phyloP scores from a whole-genome alignment of 2,329 filamentous ascomycete species.

The Phaeoacremonium minimum region DNA sequence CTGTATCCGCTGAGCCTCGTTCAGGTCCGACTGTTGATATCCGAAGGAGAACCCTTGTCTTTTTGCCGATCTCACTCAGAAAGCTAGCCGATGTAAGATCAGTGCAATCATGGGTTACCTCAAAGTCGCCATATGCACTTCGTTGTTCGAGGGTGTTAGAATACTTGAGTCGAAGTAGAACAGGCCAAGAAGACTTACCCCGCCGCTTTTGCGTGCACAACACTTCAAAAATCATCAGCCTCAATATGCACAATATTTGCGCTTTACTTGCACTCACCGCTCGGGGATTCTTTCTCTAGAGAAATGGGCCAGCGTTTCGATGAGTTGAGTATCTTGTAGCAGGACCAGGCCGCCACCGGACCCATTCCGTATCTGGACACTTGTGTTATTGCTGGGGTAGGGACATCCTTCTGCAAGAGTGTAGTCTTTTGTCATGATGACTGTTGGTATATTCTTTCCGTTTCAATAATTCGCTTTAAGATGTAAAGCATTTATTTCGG shows the following conservation, averaged over 20 bases:
- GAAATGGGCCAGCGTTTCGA: constrained; percentile 54
- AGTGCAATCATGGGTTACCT: constrained; percentile 54
- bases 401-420: neutral
- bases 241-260: neutral
- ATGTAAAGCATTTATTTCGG: neutral
- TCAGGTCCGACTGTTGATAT: constrained; percentile 39
- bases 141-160: neutral
- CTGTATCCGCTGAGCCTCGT: constrained; percentile 42
- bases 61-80: constrained; percentile 47
- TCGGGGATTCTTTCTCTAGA: constrained; percentile 56
- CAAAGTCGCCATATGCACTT: constrained; percentile 52
- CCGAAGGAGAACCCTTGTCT: constrained; percentile 47
- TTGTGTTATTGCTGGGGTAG: constrained; percentile 3
- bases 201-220: constrained; percentile 46
- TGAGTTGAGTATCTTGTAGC: constrained; percentile 46
- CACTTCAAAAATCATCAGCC: constrained; percentile 2
- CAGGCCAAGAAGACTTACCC: constrained; percentile 10
- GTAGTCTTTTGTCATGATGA: neutral
- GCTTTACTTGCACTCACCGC: constrained; percentile 19
- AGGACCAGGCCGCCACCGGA: constrained; percentile 33
- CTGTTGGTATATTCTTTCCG: neutral
- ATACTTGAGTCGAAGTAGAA: neutral
- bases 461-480: neutral
- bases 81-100: constrained; percentile 52
- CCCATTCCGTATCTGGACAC: constrained; percentile 6